These are phyloP conservation scores for Scytalidium sp. DNA, from an alignment of 2,329 filamentous ascomycete genomes.

Conservation along the genomic window DNA sequence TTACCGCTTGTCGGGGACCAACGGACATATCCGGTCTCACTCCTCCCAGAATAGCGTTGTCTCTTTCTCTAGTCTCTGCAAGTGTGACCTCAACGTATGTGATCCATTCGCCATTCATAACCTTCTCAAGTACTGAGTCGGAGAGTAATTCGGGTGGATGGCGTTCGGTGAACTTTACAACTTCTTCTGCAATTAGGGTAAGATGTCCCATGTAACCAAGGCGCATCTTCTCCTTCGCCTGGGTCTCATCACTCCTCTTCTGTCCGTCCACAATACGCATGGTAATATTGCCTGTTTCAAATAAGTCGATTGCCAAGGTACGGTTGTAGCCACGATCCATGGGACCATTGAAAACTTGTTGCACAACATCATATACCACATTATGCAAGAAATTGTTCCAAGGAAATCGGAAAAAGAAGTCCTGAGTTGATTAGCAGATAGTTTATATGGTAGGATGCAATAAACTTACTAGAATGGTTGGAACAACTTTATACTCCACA, in stretches of 20 bases:
- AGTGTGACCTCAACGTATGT: conserved; percentile 92
- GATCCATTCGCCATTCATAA: conserved; percentile 88
- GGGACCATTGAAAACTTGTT: conserved; percentile 97
- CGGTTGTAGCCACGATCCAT: conserved; percentile 97
- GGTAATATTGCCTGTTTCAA: conserved; percentile 86
- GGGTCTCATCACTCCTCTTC: conserved; percentile 78
- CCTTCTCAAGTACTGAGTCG: conserved; percentile 78
- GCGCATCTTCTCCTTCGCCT: conserved; percentile 79
- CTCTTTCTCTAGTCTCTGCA: conserved; percentile 88
- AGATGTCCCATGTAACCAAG: conserved; percentile 98
- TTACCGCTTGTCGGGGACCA: conserved; percentile 65
- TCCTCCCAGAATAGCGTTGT: conserved; percentile 96
- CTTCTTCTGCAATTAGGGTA: conserved; percentile 95
- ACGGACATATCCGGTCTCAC: conserved; percentile 89
- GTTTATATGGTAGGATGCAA: not conserved
- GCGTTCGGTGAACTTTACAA: conserved; percentile 96
- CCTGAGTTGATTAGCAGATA: conserved; percentile 45
- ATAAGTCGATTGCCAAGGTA: conserved; percentile 84
- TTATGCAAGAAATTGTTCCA: conserved; percentile 99
- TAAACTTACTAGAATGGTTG: conserved; percentile 80
- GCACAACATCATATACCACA: conserved; percentile 97
- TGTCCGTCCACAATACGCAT: conserved; percentile 91
- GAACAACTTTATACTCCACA: conserved; percentile 89
- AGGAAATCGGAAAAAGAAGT: conserved; percentile 97
- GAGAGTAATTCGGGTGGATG: conserved; percentile 87